These are phyloP conservation scores for Aureobasidium melanogenum DNA, from an alignment of 2,329 filamentous ascomycete genomes.

Conservation along the genomic window DNA sequence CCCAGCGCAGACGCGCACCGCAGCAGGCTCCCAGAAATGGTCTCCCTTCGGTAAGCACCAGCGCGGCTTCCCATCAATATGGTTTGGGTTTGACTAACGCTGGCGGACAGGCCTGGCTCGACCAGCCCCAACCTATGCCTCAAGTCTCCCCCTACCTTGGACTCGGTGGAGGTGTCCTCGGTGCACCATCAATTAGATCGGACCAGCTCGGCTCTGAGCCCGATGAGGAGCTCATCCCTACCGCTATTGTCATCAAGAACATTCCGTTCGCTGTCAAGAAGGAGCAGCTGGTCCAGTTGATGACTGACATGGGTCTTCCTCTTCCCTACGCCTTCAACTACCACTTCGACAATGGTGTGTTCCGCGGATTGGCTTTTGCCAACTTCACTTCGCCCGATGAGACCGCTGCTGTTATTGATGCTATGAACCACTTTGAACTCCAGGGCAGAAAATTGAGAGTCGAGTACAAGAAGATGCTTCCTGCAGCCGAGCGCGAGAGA, in stretches of 20 bases:
- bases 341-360: slow-evolving; percentile 97
- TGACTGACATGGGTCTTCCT: slow-evolving; percentile 89
- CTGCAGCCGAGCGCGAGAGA: slow-evolving; percentile 83
- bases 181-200: slow-evolving; percentile 31
- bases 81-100: slow-evolving; percentile 6
- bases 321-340: slow-evolving; percentile 99
- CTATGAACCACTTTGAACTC: slow-evolving; percentile 91
- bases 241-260: slow-evolving; percentile 98
- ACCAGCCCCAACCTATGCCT: slow-evolving; percentile 39
- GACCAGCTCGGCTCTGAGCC: slow-evolving; percentile 44
- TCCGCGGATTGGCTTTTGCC: slow-evolving; percentile 89
- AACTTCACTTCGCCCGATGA: slow-evolving; percentile 97
- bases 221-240: slow-evolving; percentile 87
- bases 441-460: slow-evolving; percentile 90
- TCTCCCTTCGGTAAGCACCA: slow-evolving; percentile 61
- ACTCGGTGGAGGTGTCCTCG: slow-evolving; percentile 22
- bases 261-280: slow-evolving; percentile 98
- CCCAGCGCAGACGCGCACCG: slow-evolving; percentile 43
- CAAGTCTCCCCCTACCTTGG: slow-evolving; percentile 36
- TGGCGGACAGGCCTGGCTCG: slow-evolving; percentile 50
- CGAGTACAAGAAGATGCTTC: slow-evolving; percentile 99
- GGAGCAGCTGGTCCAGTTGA: slow-evolving; percentile 83
- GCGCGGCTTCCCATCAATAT: neutral
- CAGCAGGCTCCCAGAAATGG: slow-evolving; percentile 42
- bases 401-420: slow-evolving; percentile 83